Base-by-base conservation (phyloP, 2,329 filamentous ascomycete genomes). In the Chrysoporthe cubensis region DNA sequence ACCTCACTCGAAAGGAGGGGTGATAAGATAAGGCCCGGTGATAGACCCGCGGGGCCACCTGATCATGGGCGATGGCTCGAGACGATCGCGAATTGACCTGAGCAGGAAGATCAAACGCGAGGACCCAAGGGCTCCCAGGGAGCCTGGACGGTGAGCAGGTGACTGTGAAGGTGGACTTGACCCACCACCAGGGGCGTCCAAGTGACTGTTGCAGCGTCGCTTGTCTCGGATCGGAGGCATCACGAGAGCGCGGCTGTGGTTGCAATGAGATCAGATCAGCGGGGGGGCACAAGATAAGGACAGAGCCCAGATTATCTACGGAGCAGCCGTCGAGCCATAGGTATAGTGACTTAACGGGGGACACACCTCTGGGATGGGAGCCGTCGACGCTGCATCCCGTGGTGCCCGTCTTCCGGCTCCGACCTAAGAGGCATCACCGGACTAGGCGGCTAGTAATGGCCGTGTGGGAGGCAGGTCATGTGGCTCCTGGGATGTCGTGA, bases 21-120 rank as follows among this genome's bases (percentile, higher is more conserved):
- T 69, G 68, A 69, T 69, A 69, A 69, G 68, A 69, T 67, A 69
- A 69, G 68, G 34, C n/a, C 46, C n/a, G 32, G 61, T 54, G 61
- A 54, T 44, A n/a, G 61, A 34, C 37, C 46, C 40, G 9, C 48
- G 18, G 34, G 34, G 14, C 54, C 54, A 34, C 54, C 34, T 57
- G 54, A 57, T 32, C 54, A 8, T 9, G 2, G 7, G 21, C 32
- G 16, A 43, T 32, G 37, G 42, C 18, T 56, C 34, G 37, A 26
- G 34, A 40, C 26, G 14, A 34, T 62, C 44, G 59, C 60, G 32
- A 40, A 7, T 18, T 40, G 21, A 13, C n/a, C 8, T 18, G 44
- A 13, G 11, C n/a, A 37, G 18, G 43, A 34, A n/a, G 37, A 37
- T 48, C 32, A n/a, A 50, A 37, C 18, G 3, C 2, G 18, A 44